phyloP scores from a whole-genome alignment of 78 protist species.

The Goniomonas avonlea region DNA sequence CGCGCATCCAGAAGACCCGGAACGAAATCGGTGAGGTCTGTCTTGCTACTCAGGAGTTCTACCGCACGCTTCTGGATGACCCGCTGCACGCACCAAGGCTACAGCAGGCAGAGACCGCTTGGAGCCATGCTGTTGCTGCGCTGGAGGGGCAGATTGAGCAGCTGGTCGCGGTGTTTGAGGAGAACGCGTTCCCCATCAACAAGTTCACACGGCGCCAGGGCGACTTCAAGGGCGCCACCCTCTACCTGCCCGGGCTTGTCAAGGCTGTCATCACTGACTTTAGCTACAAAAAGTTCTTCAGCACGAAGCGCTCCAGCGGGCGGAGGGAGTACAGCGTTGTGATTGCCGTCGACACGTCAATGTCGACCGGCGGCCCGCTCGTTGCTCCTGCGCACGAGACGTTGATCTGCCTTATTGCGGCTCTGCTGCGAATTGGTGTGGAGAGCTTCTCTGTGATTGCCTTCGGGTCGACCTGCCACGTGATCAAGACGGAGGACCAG shows the following conservation, averaged over 20 bases:
- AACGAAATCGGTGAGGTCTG: too few species aligned
- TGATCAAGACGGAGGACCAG: not conserved
- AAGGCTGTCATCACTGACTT: slow-evolving; percentile 20
- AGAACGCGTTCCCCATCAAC: not conserved
- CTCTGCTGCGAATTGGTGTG: not conserved
- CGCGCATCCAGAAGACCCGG: too few species aligned
- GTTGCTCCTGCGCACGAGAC: not conserved
- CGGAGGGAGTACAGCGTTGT: slow-evolving; percentile 1
- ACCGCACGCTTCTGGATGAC: not conserved
- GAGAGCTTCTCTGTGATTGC: not conserved
- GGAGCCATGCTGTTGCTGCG: not conserved
- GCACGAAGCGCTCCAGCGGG: slow-evolving; percentile 1
- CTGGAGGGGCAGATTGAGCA: not conserved
- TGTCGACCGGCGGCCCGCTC: not conserved
- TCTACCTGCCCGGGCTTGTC: slow-evolving; percentile 26
- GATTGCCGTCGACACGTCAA: not conserved
- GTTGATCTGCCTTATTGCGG: not conserved
- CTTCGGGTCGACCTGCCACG: not conserved
- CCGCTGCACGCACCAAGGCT: not conserved
- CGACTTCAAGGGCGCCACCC: not conserved
- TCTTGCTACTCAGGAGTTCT: not conserved
- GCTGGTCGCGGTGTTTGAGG: not conserved
- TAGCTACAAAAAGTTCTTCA: slow-evolving; percentile 20
- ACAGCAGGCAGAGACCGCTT: too few species aligned
- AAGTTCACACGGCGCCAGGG: slow-evolving; percentile 12